Conservation (phyloP, 2,329 filamentous ascomycete species). For the Cryphonectria naterciae region DNA sequence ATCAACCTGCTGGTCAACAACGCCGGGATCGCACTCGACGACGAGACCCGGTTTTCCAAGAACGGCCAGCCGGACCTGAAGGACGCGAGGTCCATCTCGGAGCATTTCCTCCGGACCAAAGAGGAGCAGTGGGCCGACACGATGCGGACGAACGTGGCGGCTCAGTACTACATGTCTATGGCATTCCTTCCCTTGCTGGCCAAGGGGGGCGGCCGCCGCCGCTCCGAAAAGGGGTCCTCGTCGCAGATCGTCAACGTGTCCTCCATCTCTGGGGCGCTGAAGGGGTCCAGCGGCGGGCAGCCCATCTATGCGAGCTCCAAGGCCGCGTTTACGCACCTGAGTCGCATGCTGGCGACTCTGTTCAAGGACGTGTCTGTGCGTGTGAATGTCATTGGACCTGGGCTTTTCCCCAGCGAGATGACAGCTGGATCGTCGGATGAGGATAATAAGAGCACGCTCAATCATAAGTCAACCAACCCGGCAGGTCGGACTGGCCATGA, state of each 20-base stretch:
- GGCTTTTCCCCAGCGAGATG: slow-evolving; percentile 50
- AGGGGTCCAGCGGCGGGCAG: slow-evolving; percentile 53
- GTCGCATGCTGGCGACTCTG: slow-evolving; percentile 49
- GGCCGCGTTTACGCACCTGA: slow-evolving; percentile 49
- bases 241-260: slow-evolving; percentile 56
- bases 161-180: slow-evolving; percentile 55
- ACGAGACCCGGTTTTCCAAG: slow-evolving; percentile 52
- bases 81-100: slow-evolving; percentile 50
- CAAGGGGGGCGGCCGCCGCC: slow-evolving; percentile 39
- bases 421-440: slow-evolving; percentile 49
- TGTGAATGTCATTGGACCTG: slow-evolving; percentile 61
- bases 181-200: slow-evolving; percentile 56
- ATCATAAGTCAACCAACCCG: slow-evolving; percentile 47
- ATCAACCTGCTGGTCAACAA: slow-evolving; percentile 58
- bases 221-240: slow-evolving; percentile 48
- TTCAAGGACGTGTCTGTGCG: slow-evolving; percentile 55
- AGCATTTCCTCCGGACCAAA: slow-evolving; percentile 53
- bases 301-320: slow-evolving; percentile 57
- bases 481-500: slow-evolving; percentile 48
- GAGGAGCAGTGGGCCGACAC: slow-evolving; percentile 53
- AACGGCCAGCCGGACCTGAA: slow-evolving; percentile 51
- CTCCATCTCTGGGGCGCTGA: slow-evolving; percentile 56
- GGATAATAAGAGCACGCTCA: slow-evolving; percentile 50
- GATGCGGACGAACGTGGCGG: slow-evolving; percentile 54
- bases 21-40: slow-evolving; percentile 55